These are phyloP conservation scores for Monosporascus sp. DNA, from an alignment of 2,329 filamentous ascomycete species.

Conservation along the genomic window DNA sequence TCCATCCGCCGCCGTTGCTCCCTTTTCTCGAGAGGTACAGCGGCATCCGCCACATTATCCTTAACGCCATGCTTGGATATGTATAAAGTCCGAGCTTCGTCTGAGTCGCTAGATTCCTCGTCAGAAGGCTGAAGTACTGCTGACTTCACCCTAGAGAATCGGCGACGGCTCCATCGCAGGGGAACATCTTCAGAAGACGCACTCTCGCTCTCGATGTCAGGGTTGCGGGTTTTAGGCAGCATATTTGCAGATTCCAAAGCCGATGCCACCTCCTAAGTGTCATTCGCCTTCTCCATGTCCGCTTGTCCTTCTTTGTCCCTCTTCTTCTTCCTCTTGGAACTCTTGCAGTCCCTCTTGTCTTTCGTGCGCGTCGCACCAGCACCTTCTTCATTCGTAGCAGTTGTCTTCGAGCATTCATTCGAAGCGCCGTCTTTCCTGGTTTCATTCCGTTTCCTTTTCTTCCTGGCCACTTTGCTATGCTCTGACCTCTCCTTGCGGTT, in stretches of 20 bases:
- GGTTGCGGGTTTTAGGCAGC: not conserved
- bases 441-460: slow-evolving; percentile 3
- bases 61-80: not conserved
- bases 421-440: not conserved
- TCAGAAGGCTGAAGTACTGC: no score
- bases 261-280: slow-evolving; percentile 16
- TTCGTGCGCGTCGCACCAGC: not conserved
- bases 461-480: not conserved
- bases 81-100: no score
- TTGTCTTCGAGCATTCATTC: not conserved
- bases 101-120: no score
- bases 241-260: slow-evolving; percentile 1
- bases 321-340: not conserved
- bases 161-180: no score
- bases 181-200: no score
- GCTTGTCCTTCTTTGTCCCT: not conserved
- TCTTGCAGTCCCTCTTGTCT: slow-evolving; percentile 1
- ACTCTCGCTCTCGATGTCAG: not conserved
- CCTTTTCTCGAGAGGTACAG: not conserved
- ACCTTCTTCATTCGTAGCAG: slow-evolving; percentile 1
- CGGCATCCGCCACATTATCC: not conserved
- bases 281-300: slow-evolving; percentile 5
- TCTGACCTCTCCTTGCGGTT: not conserved
- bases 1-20: slow-evolving; percentile 8
- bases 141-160: no score